A percentile compares a stretch with the other conserved stretches of the same genome.
These are phyloP conservation scores for Pythium insidiosum DNA, from an alignment of 352 stramenopile genomes.

Conservation along the genomic window DNA sequence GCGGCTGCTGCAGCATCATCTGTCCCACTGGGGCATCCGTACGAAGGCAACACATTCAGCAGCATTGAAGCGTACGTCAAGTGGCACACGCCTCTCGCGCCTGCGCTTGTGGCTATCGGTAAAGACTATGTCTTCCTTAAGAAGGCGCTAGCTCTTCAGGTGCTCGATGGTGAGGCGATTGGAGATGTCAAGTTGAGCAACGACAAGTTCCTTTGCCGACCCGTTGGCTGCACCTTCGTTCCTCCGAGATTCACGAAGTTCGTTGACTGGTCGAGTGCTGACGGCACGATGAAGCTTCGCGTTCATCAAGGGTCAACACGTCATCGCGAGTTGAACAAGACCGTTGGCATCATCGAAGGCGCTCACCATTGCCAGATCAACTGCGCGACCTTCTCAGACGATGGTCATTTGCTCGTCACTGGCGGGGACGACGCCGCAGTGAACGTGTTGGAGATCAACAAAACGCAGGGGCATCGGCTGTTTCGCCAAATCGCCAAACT, in stretches of 20 bases:
- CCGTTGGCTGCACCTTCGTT: constrained; percentile 37
- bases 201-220: constrained; percentile 58
- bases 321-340: constrained; percentile 55
- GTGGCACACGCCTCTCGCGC: constrained; percentile 63
- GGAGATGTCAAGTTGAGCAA: constrained; percentile 46
- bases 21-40: constrained; percentile 35
- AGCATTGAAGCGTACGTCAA: constrained; percentile 69
- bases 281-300: constrained; percentile 58
- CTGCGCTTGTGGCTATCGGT: constrained; percentile 57
- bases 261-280: constrained; percentile 45
- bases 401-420: constrained; percentile 47
- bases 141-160: constrained; percentile 30
- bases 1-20: too few relatives aligned
- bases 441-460: constrained; percentile 63
- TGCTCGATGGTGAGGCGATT: constrained; percentile 29
- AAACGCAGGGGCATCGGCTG: constrained; percentile 39
- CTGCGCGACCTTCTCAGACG: constrained; percentile 50
- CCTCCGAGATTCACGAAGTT: constrained; percentile 68
- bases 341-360: constrained; percentile 57
- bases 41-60: constrained; percentile 46
- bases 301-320: constrained; percentile 38
- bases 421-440: constrained; percentile 63
- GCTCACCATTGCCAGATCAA: constrained; percentile 46
- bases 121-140: constrained; percentile 76
- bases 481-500: constrained; percentile 68